Conservation (phyloP, 1,284 basidiomycete species). For the Xerocomus nothofagi region DNA sequence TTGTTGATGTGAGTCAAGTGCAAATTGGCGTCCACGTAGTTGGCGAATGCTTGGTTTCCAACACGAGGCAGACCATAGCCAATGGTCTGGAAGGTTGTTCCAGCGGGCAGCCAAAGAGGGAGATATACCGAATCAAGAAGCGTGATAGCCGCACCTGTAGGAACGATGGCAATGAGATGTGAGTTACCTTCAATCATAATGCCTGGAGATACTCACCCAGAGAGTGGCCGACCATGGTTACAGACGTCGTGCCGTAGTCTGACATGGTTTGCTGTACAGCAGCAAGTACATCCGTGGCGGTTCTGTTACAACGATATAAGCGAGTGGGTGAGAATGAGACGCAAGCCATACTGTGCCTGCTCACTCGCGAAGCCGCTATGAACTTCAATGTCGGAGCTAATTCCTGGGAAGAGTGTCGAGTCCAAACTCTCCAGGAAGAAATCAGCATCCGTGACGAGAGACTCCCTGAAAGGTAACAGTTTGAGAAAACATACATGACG, state of each 20-base stretch:
- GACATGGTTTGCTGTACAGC: slow-evolving; percentile 48
- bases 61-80: slow-evolving; percentile 64
- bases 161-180: neutral
- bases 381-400: slow-evolving; percentile 47
- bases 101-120: slow-evolving; percentile 37
- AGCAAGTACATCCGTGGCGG: slow-evolving; percentile 48
- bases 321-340: slow-evolving; percentile 5
- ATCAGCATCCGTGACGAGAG: slow-evolving; percentile 55
- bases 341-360: slow-evolving; percentile 46
- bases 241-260: slow-evolving; percentile 39
- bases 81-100: slow-evolving; percentile 38
- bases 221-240: slow-evolving; percentile 59
- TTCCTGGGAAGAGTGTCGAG: slow-evolving; percentile 58
- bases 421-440: slow-evolving; percentile 42
- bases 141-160: slow-evolving; percentile 49
- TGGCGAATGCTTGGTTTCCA: slow-evolving; percentile 62
- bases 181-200: neutral
- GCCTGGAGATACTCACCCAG: slow-evolving; percentile 39
- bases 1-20: slow-evolving; percentile 54
- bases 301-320: slow-evolving; percentile 35
- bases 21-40: slow-evolving; percentile 53
- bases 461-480: slow-evolving; percentile 34
- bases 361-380: slow-evolving; percentile 58
- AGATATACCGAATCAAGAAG: slow-evolving; percentile 49
- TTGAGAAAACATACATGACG: neutral